These are phyloP conservation scores for Colletotrichum camelliae DNA, from an alignment of 2,329 filamentous ascomycete genomes.

Conservation along the genomic window DNA sequence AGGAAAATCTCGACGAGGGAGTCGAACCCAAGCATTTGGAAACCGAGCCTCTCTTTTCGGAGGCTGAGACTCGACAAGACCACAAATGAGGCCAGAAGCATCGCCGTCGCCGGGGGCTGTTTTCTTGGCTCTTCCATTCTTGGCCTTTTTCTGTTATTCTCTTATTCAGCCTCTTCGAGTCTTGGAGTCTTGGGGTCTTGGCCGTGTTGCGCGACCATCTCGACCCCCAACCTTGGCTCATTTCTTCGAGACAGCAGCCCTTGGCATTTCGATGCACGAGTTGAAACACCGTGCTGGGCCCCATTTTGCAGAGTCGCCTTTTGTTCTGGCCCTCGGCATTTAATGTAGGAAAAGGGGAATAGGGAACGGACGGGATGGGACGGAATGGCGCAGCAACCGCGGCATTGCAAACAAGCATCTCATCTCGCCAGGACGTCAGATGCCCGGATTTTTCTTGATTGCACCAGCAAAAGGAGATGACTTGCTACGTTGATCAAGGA, in stretches of 20 bases:
- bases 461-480: neutral
- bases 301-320: neutral
- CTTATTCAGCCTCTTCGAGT: neutral
- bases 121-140: neutral
- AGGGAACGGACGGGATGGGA: slow-evolving; percentile 8
- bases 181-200: neutral
- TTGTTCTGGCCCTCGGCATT: slow-evolving; percentile 6
- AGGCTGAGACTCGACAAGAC: neutral
- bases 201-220: neutral
- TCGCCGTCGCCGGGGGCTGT: neutral
- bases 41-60: neutral
- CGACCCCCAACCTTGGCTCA: slow-evolving; percentile 1
- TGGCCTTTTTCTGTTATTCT: neutral
- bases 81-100: neutral
- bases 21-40: neutral
- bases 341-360: neutral
- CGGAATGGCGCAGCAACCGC: slow-evolving; percentile 14
- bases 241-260: slow-evolving; percentile 9
- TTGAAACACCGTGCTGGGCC: slow-evolving; percentile 10
- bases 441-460: neutral
- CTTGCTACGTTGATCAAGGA: neutral
- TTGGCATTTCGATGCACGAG: slow-evolving; percentile 16
- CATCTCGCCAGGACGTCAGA: neutral
- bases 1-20: neutral
- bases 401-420: slow-evolving; percentile 3